Base-by-base conservation (phyloP, 768 basidiomycete species). In the Lactarius hengduanensis region DNA sequence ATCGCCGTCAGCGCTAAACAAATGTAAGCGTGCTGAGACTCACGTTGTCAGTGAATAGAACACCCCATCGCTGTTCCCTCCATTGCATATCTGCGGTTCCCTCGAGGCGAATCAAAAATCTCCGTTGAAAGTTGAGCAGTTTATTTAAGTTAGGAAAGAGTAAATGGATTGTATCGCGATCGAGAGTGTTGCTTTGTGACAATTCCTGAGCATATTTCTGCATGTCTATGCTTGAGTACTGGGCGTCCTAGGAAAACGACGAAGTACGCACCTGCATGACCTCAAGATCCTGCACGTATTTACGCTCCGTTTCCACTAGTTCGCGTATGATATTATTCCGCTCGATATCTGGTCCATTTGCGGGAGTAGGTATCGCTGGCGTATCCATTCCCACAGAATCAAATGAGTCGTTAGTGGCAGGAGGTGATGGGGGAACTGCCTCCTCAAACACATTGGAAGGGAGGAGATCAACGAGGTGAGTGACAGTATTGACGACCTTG, bases 281-380 rank as follows among this genome's bases (percentile, higher is more conserved):
- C 76, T 97, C 95, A 69, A 99, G 81, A 78, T 98, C 97, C 77
- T 93, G 90, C 6, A 98, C 96, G 76, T 94, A 98, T 78, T 94
- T 94, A 71, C 93, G 88, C 77, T 99, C 97, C 0, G 94, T 98
- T 76, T 93, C 91, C 57, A 98, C 85, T 71, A 98, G 86, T 78
- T 99, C 97, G 73, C 85, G 84, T 66, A 95, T 84, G 67, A 91
- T 90, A 70, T 90, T 90, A 75, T 86, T 86, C 62, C 91, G 82
- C 26, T 87, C 87, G 1, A 83, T 80, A 68, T 91, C 88, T 63
- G 84, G 84, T 22, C 85, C 85, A 72, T 81, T 85, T 20, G 82
- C 78, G 26, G 84, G 74, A 34, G 83, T 74, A 38, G 79, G 69
- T 34, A 76, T 56, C 36, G 75, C 73, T 10, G 81, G 74, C 6